Evolutionary conservation across 257 asterid species (phyloP).

Genomic region (Nicotiana tabacum): DNA sequence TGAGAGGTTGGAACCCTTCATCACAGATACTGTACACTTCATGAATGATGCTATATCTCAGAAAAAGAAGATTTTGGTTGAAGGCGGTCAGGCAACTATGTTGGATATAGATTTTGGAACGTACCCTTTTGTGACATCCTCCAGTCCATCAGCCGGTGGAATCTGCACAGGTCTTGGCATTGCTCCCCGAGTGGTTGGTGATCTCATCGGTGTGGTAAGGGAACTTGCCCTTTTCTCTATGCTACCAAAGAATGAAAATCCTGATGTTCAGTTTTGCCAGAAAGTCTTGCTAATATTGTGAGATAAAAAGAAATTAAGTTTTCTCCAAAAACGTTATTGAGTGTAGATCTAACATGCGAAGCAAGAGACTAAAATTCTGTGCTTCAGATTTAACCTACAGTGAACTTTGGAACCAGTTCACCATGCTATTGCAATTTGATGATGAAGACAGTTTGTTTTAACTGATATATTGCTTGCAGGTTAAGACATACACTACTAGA

Average conservation of each 20-base stretch:
- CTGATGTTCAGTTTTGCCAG: background rate
- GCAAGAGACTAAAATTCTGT: too few species aligned
- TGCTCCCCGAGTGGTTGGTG: slow-evolving; percentile 90
- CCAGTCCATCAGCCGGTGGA: slow-evolving; percentile 99
- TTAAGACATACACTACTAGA: slow-evolving; percentile 89
- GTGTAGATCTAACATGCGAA: too few species aligned
- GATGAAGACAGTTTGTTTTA: too few species aligned
- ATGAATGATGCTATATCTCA: slow-evolving; percentile 68
- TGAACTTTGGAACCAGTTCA: too few species aligned
- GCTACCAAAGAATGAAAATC: background rate
- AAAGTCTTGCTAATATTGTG: background rate
- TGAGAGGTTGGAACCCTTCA: slow-evolving; percentile 84
- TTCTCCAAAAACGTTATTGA: too few species aligned
- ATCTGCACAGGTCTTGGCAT: slow-evolving; percentile 98
- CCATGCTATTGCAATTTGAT: too few species aligned
- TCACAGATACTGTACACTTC: slow-evolving; percentile 82
- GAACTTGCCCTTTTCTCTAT: background rate
- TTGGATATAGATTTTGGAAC: slow-evolving; percentile 94
- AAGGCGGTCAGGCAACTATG: slow-evolving; percentile 99
- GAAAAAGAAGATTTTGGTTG: slow-evolving; percentile 72
- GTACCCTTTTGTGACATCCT: slow-evolving; percentile 91
- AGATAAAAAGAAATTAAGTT: too few species aligned
- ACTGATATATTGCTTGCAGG: slow-evolving; percentile 40
- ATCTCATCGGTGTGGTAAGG: slow-evolving; percentile 95
- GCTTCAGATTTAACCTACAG: too few species aligned